phyloP scores from a whole-genome alignment of 2,329 filamentous ascomycete genomes.

The Botryotinia convoluta region DNA sequence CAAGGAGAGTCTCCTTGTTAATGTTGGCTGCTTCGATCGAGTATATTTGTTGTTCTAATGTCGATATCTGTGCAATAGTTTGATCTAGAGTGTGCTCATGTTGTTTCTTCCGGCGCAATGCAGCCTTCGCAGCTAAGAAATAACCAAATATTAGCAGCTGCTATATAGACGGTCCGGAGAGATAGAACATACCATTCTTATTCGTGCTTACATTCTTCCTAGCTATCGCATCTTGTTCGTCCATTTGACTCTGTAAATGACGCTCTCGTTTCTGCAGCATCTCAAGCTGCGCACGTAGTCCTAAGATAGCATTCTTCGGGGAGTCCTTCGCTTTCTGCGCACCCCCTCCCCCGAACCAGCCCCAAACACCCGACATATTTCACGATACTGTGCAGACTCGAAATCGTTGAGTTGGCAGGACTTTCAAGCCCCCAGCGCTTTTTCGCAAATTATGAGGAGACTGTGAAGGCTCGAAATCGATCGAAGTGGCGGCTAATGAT shows the following conservation, averaged over 20 bases:
- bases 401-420: constrained; percentile 20
- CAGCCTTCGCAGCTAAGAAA: constrained; percentile 76
- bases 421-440: constrained; percentile 16
- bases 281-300: constrained; percentile 82
- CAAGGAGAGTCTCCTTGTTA: constrained; percentile 91
- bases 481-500: constrained; percentile 13
- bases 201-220: constrained; percentile 85
- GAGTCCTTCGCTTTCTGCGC: constrained; percentile 87
- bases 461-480: neutral
- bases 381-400: constrained; percentile 22
- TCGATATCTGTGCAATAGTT: constrained; percentile 83
- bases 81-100: constrained; percentile 91
- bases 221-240: constrained; percentile 84
- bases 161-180: neutral
- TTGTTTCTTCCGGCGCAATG: constrained; percentile 89
- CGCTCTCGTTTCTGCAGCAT: constrained; percentile 97
- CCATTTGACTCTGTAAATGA: constrained; percentile 87
- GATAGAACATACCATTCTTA: constrained; percentile 71
- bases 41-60: constrained; percentile 92
- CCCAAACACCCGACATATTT: constrained; percentile 68
- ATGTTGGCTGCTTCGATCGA: constrained; percentile 98
- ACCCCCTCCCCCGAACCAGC: constrained; percentile 86
- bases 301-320: constrained; percentile 94
- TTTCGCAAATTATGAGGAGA: neutral
- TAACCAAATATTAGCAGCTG: neutral